Percentiles rank a stretch among this genome's conserved stretches.
phyloP scores from a whole-genome alignment of 2,329 filamentous ascomycete species.

The Phoma herbarum region DNA sequence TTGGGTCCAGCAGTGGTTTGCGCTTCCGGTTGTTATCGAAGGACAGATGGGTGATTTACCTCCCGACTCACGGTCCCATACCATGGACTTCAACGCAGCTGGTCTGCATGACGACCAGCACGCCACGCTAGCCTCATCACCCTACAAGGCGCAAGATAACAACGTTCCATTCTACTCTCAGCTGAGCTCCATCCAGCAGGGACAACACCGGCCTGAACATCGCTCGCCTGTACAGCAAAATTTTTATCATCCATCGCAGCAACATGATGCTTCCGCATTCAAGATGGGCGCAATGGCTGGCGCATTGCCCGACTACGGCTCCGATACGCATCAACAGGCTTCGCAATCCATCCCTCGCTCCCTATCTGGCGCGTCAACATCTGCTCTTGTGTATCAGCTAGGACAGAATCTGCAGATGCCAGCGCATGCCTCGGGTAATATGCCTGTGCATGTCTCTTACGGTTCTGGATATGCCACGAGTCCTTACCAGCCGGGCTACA shows the following conservation, averaged over 20 bases:
- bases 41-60: slow-evolving; percentile 54
- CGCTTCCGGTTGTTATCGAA: slow-evolving; percentile 51
- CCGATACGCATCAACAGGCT: slow-evolving; percentile 33
- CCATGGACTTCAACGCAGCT: slow-evolving; percentile 43
- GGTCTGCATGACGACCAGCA: slow-evolving; percentile 40
- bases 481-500: slow-evolving; percentile 43
- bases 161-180: slow-evolving; percentile 51
- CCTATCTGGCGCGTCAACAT: slow-evolving; percentile 51
- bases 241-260: slow-evolving; percentile 38
- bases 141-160: slow-evolving; percentile 34
- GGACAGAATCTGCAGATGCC: slow-evolving; percentile 52
- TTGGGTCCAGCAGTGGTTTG: slow-evolving; percentile 56
- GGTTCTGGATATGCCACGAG: slow-evolving; percentile 36
- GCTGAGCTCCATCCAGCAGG: slow-evolving; percentile 44
- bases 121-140: slow-evolving; percentile 21
- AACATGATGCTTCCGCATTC: slow-evolving; percentile 39
- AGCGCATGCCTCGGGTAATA: slow-evolving; percentile 28
- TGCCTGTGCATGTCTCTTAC: slow-evolving; percentile 40
- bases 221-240: slow-evolving; percentile 38
- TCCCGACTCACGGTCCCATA: slow-evolving; percentile 39
- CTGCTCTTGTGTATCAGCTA: slow-evolving; percentile 53
- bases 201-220: slow-evolving; percentile 40
- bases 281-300: slow-evolving; percentile 51
- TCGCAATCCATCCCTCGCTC: slow-evolving; percentile 42
- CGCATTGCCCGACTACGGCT: slow-evolving; percentile 48